Percentiles rank a stretch among this genome's conserved stretches.
Conservation (phyloP, 2,329 filamentous ascomycete species). For the Epichloe uncinata region DNA sequence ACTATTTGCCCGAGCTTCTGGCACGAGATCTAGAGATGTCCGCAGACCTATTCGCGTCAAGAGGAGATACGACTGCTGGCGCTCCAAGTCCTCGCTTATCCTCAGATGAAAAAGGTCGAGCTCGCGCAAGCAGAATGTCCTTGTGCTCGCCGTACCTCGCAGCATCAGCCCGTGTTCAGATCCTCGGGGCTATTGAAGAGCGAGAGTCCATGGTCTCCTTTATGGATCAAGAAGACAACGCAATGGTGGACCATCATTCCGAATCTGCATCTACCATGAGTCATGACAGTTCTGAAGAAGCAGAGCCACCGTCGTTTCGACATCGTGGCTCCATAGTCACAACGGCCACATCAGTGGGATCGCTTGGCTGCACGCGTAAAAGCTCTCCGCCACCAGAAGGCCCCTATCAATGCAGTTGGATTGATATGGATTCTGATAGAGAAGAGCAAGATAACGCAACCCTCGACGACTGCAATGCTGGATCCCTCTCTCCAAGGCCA, state of each 20-base stretch:
- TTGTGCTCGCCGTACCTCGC: constrained; percentile 16
- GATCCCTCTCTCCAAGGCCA: constrained; percentile 18
- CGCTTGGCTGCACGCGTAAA: constrained; percentile 14
- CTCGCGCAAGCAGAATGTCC: constrained; percentile 5
- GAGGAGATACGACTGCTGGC: constrained; percentile 39
- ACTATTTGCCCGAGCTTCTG: constrained; percentile 43
- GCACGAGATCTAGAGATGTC: constrained; percentile 39
- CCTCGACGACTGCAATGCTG: constrained; percentile 1
- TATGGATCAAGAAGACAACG: constrained; percentile 12
- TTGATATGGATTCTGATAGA: constrained; percentile 23
- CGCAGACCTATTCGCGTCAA: constrained; percentile 32
- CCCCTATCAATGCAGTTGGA: constrained; percentile 22
- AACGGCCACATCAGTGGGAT: constrained; percentile 23
- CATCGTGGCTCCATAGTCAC: constrained; percentile 23
- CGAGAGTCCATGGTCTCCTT: constrained; percentile 23
- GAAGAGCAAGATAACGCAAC: constrained; percentile 12
- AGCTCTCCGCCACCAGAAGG: constrained; percentile 9
- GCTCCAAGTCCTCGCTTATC: constrained; percentile 26
- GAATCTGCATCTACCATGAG: constrained; percentile 20
- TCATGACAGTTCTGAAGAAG: constrained; percentile 18
- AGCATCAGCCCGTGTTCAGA: constrained; percentile 17
- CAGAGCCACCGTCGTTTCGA: constrained; percentile 20
- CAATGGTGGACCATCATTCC: constrained; percentile 15
- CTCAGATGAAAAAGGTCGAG: constrained; percentile 13
- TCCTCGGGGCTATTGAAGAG: constrained; percentile 24